These are phyloP conservation scores for Boletus rubroflammeus DNA, from an alignment of 768 basidiomycete species.

Conservation along the genomic window DNA sequence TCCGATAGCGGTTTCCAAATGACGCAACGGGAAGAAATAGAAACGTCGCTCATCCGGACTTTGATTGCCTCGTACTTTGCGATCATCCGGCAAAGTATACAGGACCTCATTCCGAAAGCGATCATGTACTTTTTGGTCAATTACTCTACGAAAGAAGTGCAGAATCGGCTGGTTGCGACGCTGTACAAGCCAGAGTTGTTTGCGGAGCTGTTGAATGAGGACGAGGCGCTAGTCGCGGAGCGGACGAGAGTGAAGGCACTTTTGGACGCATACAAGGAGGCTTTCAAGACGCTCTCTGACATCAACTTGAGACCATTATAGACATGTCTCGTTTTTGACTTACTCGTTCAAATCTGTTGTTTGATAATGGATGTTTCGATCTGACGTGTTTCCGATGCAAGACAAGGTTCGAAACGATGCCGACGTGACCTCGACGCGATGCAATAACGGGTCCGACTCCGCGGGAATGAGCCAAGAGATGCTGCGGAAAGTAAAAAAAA, in stretches of 20 bases:
- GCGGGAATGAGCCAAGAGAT: not conserved
- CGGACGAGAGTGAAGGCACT: conserved; percentile 89
- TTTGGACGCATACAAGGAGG: conserved; percentile 94
- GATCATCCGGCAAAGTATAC: conserved; percentile 94
- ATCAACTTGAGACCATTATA: conserved; percentile 68
- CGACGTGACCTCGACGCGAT: not conserved
- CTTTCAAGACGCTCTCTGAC: conserved; percentile 83
- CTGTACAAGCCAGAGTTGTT: conserved; percentile 96
- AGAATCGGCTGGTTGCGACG: conserved; percentile 91
- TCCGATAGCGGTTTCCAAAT: conserved; percentile 60
- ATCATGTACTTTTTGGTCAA: conserved; percentile 99
- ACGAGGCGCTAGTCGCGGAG: conserved; percentile 92
- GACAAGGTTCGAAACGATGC: not conserved
- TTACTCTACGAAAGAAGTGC: conserved; percentile 92
- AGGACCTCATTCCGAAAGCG: conserved; percentile 95
- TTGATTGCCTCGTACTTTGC: conserved; percentile 94
- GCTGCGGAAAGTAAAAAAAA: not conserved
- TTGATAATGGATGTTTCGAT: not conserved
- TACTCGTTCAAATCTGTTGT: not conserved
- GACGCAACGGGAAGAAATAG: conserved; percentile 90
- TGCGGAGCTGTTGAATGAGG: conserved; percentile 87
- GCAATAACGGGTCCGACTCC: not conserved
- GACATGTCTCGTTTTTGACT: not conserved
- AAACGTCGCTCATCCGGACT: conserved; percentile 89
- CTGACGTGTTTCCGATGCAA: not conserved